Evolutionary conservation across 805 yeast genomes (phyloP), one percentile per base, ranked within the genome.

Genomic region (Schwanniomyces occidentalis): DNA sequence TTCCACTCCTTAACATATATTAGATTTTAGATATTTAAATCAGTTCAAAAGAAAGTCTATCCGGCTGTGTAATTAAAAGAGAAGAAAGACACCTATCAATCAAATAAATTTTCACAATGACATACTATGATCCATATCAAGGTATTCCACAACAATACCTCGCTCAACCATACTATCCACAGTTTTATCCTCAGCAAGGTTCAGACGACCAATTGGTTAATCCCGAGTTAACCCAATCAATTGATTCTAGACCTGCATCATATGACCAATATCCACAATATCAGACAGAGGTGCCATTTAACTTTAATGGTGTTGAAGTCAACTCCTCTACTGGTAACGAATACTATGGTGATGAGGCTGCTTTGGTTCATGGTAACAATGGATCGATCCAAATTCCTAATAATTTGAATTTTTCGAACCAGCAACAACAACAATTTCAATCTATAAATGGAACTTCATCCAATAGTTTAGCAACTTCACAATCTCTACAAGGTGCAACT

Each of bases 71-170:
- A n/a, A n/a, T n/a, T n/a, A n/a, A n/a, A n/a, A n/a, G n/a, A n/a
- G n/a, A n/a, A n/a, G n/a, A n/a, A n/a, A n/a, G n/a, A n/a, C n/a
- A n/a, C n/a, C n/a, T n/a, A n/a, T 28, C 4, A 16, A 32, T 14
- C 20, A 22, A 27, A 16, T 16, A 28, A 8, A 20, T 17, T 20
- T 17, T 18, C 12, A 13, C 6, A 28, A 67, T 68, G 73, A 56
- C 71, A 26, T 67, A 65, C 53, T 67, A 65, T 48, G 67, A 65
- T 32, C 66, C 65, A 10, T 67, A 57, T 46, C 71, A 60, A 42
- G 63, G 61, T 26, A 45, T 56, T 12, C 61, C 69, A 33, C 71
- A 64, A 37, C 68, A 57, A 39, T 63, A 58, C 44, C 48, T 58
- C 38, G 44, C 52, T 6, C 69, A 61, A 35, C 61, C 61, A 2